phyloP scores from a whole-genome alignment of 257 asterid genomes.

The Plantago elongata region DNA sequence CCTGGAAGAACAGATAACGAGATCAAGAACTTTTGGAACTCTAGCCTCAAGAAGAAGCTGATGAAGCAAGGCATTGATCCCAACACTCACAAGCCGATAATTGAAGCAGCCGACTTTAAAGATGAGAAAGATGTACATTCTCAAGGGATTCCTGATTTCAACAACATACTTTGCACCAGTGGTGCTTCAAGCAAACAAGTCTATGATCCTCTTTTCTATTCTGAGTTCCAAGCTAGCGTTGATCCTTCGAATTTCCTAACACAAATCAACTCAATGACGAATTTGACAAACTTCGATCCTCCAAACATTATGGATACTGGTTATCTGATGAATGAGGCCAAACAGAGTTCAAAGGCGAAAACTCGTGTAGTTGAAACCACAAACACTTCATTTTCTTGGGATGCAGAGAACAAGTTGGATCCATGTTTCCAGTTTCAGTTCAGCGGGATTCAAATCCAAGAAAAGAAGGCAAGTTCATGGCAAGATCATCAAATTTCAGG shows the following conservation, averaged over 20 bases:
- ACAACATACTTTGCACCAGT: conserved; percentile 11
- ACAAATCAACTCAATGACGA: conserved; percentile 44
- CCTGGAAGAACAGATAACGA: conserved; percentile 95
- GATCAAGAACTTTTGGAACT: conserved; percentile 83
- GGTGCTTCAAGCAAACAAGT: conserved; percentile 33
- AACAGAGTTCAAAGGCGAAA: conserved; percentile 25
- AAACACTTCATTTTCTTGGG: conserved; percentile 39
- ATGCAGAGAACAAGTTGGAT: conserved; percentile 40
- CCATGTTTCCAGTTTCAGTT: conserved; percentile 44
- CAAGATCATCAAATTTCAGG: conserved; percentile 31
- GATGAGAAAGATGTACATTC: conserved; percentile 19
- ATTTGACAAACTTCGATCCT: conserved; percentile 35
- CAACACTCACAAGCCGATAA: conserved; percentile 53
- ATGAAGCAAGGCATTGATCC: conserved; percentile 82
- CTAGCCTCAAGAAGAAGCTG: conserved; percentile 70
- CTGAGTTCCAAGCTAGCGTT: conserved; percentile 48
- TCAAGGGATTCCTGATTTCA: conserved; percentile 11
- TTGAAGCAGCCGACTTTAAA: conserved; percentile 15
- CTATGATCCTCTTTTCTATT: conserved; percentile 56
- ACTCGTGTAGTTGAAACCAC: conserved; percentile 23
- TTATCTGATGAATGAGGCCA: conserved; percentile 24
- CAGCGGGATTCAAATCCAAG: conserved; percentile 44
- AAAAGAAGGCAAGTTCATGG: conserved; percentile 23
- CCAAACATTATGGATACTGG: conserved; percentile 28
- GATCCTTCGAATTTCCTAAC: conserved; percentile 26